Base-by-base conservation (phyloP, 1,284 basidiomycete species). In the Trametes versicolor region DNA sequence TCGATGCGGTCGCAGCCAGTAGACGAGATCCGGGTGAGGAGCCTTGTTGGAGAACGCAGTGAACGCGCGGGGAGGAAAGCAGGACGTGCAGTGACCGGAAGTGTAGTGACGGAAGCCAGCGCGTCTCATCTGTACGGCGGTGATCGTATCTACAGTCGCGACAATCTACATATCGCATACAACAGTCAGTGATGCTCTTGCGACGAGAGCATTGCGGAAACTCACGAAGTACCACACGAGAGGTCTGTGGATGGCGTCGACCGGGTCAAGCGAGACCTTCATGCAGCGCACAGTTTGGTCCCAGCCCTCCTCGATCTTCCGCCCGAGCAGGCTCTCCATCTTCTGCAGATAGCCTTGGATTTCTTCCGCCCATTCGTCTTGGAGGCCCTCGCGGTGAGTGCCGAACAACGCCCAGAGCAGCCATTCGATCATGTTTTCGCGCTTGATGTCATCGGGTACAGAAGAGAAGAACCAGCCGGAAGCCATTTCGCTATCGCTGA, bases 331-430 rank as follows among this genome's bases (percentile, higher is more conserved):
- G 3, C 71, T 61, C 74, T 84, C 81, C 58, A 83, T 66, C 47
- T 65, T 65, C 27, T 71, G 56, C n/a, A 85, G 53, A 69, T 87
- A 87, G 21, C 76, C 78, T 7, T 80, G 76, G 0, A 88, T 70
- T 67, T 86, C 85, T 17, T 83, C 83, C 29, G 78, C 71, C 84
- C 83, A 87, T 37, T 79, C 80, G 45, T 81, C 74, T 13, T 70
- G 66, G 1, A 64, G 32, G 2, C 73, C 73, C 1, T 76, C 69
- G 36, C 74, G 73, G 32, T 75, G 73, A 10, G 73, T 75, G 45
- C 77, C 78, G 29, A 89, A 91, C 21, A 91, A 69, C 0, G 87
- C 85, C 88, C 88, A 90, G 7, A 87, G 76, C n/a, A 90, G 72
- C 88, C 89, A 90, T 57, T 90, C 85, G 5, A 80, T 64, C 53